Evolutionary conservation across 768 basidiomycete genomes (phyloP).

Genomic region (Mycena vitilis): DNA sequence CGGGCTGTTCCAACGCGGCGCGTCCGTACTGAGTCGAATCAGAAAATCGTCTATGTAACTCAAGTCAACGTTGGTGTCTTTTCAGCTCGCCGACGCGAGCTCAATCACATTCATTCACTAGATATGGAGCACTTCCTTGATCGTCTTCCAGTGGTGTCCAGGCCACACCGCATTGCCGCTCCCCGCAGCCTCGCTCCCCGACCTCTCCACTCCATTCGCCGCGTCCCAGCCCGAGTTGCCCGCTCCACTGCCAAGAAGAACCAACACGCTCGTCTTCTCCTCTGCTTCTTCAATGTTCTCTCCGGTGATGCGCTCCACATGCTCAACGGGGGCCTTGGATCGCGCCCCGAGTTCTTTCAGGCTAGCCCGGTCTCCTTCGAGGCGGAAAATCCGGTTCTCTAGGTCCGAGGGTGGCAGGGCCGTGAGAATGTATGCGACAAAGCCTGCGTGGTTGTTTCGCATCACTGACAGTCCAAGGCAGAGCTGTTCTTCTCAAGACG

Average conservation of each 20-base stretch:
- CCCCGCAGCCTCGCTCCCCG: constrained; percentile 34
- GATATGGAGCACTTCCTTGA: constrained; percentile 32
- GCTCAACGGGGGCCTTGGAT: constrained; percentile 35
- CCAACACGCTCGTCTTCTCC: constrained; percentile 11
- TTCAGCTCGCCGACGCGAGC: too few relatives aligned
- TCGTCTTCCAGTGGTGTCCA: constrained; percentile 37
- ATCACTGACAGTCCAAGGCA: too few relatives aligned
- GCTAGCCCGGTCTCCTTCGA: constrained; percentile 48
- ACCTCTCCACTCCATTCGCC: constrained; percentile 10
- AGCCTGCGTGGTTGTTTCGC: constrained; percentile 19
- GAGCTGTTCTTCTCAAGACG: neutral
- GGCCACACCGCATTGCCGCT: constrained; percentile 38
- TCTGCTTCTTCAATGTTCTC: neutral
- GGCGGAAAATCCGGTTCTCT: constrained; percentile 46
- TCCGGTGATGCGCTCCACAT: constrained; percentile 32
- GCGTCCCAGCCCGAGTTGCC: constrained; percentile 38
- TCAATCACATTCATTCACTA: neutral
- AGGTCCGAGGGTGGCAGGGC: constrained; percentile 41
- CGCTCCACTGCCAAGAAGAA: constrained; percentile 21
- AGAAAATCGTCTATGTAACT: too few relatives aligned
- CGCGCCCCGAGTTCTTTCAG: constrained; percentile 42
- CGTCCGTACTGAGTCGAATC: too few relatives aligned
- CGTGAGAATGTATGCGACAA: constrained; percentile 50
- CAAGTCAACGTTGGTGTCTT: too few relatives aligned
- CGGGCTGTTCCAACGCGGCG: too few relatives aligned